Base-by-base conservation (phyloP, 2,329 filamentous ascomycete genomes). In the Neoascochyta sp. region DNA sequence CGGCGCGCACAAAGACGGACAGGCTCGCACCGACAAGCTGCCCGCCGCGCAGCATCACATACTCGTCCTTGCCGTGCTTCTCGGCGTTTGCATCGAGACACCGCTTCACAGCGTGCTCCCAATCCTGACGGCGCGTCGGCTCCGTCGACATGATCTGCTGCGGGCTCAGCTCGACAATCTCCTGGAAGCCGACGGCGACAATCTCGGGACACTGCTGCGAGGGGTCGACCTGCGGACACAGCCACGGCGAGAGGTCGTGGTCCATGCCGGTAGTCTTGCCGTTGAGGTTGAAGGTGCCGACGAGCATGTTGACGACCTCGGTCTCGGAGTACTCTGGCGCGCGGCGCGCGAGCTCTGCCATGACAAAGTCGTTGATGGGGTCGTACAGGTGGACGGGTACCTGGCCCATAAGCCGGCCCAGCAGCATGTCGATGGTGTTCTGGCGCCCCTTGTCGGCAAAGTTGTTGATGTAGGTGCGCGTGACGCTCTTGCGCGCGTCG, bases 81-180 rank as follows among this genome's bases (percentile, higher is more conserved):
- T 75, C 73, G 11, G 86, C 80, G 42, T 83, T 77, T 8, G 67
- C 64, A 50, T 96, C 95, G 21, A 98, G 65, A 9, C 82, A 86
- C 24, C 70, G 71, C 44, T 82, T 81, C 14, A 96, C 88, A 4
- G 85, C 81, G 30, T 74, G 68, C 59, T 98, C 92, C 92, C 92
- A 98, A 12, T 81, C 68, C 42, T 87, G 81, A 45, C 90, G 86
- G 31, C 86, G 77, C 3, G 81, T 79, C 1, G 92, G 92, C 57
- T 98, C 90, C 38, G 89, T 96, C 45, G 93, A 95, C 88, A 98
- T 95, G 54, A 98, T 96, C 55, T 98, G 92, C 60, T 96, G 90
- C 10, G 93, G 92, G 50, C 87, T 95, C 25, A 98, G 70, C 55
- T 95, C 86, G n/a, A 98, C 92, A 41, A 98, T 96, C 63, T 98